phyloP scores from a whole-genome alignment of 1,139 yeast genomes.

The Pichiaceae sp. region DNA sequence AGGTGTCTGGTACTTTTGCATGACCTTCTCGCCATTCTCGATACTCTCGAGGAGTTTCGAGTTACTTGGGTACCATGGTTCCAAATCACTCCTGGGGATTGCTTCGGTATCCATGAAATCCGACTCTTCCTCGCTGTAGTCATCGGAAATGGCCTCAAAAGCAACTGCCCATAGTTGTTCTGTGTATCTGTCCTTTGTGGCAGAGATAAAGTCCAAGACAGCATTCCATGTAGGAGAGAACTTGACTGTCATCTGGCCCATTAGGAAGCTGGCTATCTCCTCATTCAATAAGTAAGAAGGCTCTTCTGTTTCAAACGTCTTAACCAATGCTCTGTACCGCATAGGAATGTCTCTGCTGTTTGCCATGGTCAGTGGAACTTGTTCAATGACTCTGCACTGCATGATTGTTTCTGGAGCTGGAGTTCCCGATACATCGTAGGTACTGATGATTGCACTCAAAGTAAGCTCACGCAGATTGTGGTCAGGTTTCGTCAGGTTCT shows the following conservation, averaged over 20 bases:
- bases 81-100: constrained; percentile 7
- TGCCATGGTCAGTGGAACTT: constrained; percentile 60
- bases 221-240: constrained; percentile 87
- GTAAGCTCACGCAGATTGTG: constrained; percentile 18
- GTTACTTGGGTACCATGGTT: constrained; percentile 23
- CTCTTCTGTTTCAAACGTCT: constrained; percentile 33
- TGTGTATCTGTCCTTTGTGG: constrained; percentile 35
- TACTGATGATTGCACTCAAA: constrained; percentile 17
- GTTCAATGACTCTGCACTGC: constrained; percentile 53
- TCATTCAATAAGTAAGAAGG: constrained; percentile 29
- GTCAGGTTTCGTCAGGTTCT: constrained; percentile 15
- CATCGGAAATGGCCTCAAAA: constrained; percentile 28
- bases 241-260: constrained; percentile 67
- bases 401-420: constrained; percentile 18
- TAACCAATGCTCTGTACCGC: constrained; percentile 57
- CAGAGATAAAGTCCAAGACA: constrained; percentile 51
- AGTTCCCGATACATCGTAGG: constrained; percentile 10
- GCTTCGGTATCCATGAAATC: constrained; percentile 9
- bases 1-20: constrained; percentile 20
- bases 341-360: constrained; percentile 69
- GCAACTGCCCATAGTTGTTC: constrained; percentile 51
- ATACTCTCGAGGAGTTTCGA: constrained; percentile 28
- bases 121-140: constrained; percentile 10
- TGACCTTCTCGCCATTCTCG: constrained; percentile 18
- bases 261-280: constrained; percentile 47